A percentile compares a stretch with the other conserved stretches of the same genome.
phyloP scores from a whole-genome alignment of 768 basidiomycete species.

The Kondoa subrosea region DNA sequence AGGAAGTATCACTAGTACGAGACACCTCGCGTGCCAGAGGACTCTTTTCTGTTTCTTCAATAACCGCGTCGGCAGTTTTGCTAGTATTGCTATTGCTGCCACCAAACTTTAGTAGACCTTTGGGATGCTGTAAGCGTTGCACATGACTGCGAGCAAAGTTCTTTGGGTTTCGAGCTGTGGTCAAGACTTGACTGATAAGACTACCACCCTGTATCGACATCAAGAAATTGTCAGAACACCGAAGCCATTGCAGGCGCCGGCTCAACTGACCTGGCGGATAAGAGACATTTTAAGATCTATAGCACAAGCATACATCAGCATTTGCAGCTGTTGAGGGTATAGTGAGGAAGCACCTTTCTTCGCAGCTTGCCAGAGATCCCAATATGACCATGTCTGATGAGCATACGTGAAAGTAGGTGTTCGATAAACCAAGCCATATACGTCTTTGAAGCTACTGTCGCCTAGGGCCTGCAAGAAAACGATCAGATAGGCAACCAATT shows the following conservation, averaged over 20 bases:
- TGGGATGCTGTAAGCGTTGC: background rate
- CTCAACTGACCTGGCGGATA: background rate
- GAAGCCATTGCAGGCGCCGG: too few species aligned
- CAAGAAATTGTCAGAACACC: slow-evolving; percentile 5
- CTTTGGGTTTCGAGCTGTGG: slow-evolving; percentile 19
- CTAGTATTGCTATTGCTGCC: background rate
- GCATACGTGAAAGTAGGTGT: slow-evolving; percentile 66
- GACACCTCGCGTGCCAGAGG: too few species aligned
- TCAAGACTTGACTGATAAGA: slow-evolving; percentile 14
- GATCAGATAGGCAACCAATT: background rate
- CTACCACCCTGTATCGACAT: slow-evolving; percentile 15
- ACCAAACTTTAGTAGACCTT: background rate
- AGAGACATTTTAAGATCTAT: background rate
- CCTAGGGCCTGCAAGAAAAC: slow-evolving; percentile 16
- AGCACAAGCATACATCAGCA: background rate
- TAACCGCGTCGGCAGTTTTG: too few species aligned
- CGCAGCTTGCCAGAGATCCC: slow-evolving; percentile 10
- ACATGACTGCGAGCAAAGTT: slow-evolving; percentile 9
- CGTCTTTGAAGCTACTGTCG: slow-evolving; percentile 31
- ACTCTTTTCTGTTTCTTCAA: too few species aligned
- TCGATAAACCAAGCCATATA: slow-evolving; percentile 66
- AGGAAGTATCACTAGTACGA: too few species aligned
- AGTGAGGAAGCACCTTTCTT: slow-evolving; percentile 11
- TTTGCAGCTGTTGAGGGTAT: too few species aligned
- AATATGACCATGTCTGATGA: slow-evolving; percentile 38